Base-by-base conservation (phyloP, 148 eudicot species). In the Simmondsia chinensis region DNA sequence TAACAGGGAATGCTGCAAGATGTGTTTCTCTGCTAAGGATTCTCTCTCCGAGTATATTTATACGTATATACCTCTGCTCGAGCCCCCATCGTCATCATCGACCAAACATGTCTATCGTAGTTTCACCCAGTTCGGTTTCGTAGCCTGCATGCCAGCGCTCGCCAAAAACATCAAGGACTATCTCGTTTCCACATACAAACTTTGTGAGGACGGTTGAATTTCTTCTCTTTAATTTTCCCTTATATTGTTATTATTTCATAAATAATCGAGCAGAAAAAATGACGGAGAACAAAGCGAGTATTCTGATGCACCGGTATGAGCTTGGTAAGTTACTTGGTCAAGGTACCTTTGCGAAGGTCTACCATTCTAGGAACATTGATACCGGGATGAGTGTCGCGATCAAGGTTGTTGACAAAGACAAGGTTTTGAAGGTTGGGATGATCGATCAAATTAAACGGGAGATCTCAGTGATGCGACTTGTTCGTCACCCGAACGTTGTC, bases 1-100 rank as follows among this genome's bases (percentile, higher is more conserved):
- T n/a, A 28, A 39, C 58, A 56, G 79, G 88, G 88, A 76, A 80
- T 80, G 94, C 84, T 56, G 84, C 70, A 76, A 80, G 79, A 79
- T 83, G 82, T 74, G 82, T 62, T 56, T 76, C 56, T 21, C 21
- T 47, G 60, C 59, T 35, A 61, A 54, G 56, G 61, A 48, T 69
- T 46, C 75, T 38, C 20, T 21, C 43, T 45, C 54, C 33, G 59
- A 52, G 33, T 33, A 48, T 23, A 12, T 33, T 45, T 50, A n/a
- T n/a, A n/a, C 39, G 24, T 52, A 29, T 17, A 32, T 33, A 55
- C 60, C 69, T 61, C 75, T 34, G 24, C 39, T 25, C 6, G 64
- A 63, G 65, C 68, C 56, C 20, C 39, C 61, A 4, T 53, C 45
- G 9, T 46, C 57, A 30, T 39, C 65, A 33, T 46, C 47, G 54